These are phyloP conservation scores for Coprinopsis sp. DNA, from an alignment of 768 basidiomycete species.

Conservation along the genomic window DNA sequence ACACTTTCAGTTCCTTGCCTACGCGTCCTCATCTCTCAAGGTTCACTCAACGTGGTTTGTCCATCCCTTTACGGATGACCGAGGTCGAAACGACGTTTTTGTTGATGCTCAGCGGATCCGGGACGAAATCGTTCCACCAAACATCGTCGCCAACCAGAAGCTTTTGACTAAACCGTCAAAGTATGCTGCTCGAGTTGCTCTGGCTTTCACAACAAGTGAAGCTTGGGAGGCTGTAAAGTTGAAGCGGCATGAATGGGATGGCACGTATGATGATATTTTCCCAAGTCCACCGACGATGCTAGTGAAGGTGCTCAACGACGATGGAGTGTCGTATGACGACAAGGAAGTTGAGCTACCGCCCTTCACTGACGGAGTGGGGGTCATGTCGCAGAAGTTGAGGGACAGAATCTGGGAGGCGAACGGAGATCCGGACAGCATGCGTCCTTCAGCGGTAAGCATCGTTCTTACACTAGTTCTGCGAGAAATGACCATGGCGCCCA, in stretches of 20 bases:
- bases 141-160: constrained; percentile 56
- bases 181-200: constrained; percentile 76
- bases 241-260: not conserved
- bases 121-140: constrained; percentile 33
- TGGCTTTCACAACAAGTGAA: constrained; percentile 80
- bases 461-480: not conserved
- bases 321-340: constrained; percentile 50
- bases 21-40: constrained; percentile 72
- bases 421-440: constrained; percentile 21
- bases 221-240: constrained; percentile 55
- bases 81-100: constrained; percentile 27
- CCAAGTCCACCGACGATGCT: not conserved
- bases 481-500: constrained; percentile 17
- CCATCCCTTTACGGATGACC: constrained; percentile 51
- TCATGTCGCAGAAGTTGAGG: constrained; percentile 58
- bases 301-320: not conserved
- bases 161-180: constrained; percentile 62
- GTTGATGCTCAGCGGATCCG: constrained; percentile 60
- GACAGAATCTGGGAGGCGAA: constrained; percentile 51
- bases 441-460: constrained; percentile 57
- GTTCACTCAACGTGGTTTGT: constrained; percentile 84
- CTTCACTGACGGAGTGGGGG: constrained; percentile 79
- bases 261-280: not conserved
- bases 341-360: constrained; percentile 49
- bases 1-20: constrained; percentile 74